phyloP scores from a whole-genome alignment of 1,139 yeast genomes.

The Kurtzmaniella natalensis region DNA sequence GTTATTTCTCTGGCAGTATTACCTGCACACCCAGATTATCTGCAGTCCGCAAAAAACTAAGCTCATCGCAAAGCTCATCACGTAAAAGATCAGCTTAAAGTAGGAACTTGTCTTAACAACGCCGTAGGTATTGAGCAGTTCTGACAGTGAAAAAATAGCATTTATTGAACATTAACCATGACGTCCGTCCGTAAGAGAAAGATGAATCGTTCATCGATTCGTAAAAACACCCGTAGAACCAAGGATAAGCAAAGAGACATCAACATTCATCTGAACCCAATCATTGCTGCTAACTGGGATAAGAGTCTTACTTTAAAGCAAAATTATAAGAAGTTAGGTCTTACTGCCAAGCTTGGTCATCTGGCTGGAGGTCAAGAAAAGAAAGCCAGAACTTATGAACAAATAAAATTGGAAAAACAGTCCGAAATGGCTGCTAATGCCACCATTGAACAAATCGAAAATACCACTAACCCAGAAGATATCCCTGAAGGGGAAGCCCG shows the following conservation, averaged over 20 bases:
- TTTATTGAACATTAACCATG: too few species aligned
- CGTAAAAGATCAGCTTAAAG: too few species aligned
- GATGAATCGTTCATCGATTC: conserved; percentile 68
- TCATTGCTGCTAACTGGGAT: conserved; percentile 91
- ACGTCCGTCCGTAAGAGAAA: conserved; percentile 84
- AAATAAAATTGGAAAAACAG: conserved; percentile 23
- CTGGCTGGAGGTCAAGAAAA: conserved; percentile 68
- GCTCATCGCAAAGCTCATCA: too few species aligned
- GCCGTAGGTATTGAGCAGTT: too few species aligned
- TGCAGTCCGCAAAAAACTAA: too few species aligned
- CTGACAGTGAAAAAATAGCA: too few species aligned
- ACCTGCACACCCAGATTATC: too few species aligned
- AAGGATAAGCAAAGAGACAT: conserved; percentile 67
- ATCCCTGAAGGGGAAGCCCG: conserved; percentile 82
- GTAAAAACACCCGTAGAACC: conserved; percentile 61
- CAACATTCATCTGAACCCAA: conserved; percentile 66
- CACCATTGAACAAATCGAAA: conserved; percentile 34
- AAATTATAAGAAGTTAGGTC: conserved; percentile 75
- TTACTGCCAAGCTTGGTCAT: conserved; percentile 59
- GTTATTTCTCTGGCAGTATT: too few species aligned
- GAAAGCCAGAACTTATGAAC: conserved; percentile 37
- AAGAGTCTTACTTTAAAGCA: conserved; percentile 73
- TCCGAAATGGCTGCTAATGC: conserved; percentile 22
- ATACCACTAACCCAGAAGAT: conserved; percentile 48
- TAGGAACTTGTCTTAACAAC: too few species aligned